phyloP scores from a whole-genome alignment of 2,329 filamentous ascomycete genomes.

The Paracamarosporium sp. region DNA sequence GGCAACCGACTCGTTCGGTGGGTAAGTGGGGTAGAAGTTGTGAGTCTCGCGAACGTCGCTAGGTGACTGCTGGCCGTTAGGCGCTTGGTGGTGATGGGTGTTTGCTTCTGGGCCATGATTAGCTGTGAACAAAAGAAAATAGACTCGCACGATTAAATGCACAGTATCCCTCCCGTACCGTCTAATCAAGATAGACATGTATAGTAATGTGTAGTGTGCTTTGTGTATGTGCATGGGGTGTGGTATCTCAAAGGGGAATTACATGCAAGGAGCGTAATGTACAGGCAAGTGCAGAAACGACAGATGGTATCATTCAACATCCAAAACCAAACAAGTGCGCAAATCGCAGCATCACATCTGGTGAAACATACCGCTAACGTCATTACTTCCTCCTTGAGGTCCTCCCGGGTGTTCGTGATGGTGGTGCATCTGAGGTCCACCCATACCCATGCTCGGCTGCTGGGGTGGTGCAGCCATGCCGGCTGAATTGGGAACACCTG shows the following conservation, averaged over 20 bases:
- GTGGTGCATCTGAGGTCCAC: conserved; percentile 69
- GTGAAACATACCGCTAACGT: conserved; percentile 97
- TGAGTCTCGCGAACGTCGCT: conserved; percentile 77
- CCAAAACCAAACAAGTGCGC: conserved; percentile 38
- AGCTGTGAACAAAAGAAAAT: conserved; percentile 56
- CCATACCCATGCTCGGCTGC: conserved; percentile 75
- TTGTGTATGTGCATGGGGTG: conserved; percentile 41
- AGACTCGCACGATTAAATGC: conserved; percentile 48
- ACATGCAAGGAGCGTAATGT: conserved; percentile 53
- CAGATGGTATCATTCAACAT: conserved; percentile 50
- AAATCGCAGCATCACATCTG: conserved; percentile 76
- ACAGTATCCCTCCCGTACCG: conserved; percentile 23
- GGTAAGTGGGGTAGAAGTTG: conserved; percentile 76
- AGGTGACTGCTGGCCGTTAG: conserved; percentile 61
- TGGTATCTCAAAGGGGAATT: conserved; percentile 48
- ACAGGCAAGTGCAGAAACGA: conserved; percentile 51
- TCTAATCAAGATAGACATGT: conserved; percentile 31
- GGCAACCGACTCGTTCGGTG: conserved; percentile 62
- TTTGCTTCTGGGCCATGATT: conserved; percentile 67
- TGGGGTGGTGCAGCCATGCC: conserved; percentile 64
- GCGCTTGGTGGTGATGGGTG: conserved; percentile 71
- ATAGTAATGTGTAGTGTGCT: conserved; percentile 29
- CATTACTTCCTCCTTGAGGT: conserved; percentile 71
- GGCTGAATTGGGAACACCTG: conserved; percentile 69
- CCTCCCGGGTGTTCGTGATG: conserved; percentile 77